Base-by-base conservation (phyloP, 2,329 filamentous ascomycete species). In the Colletotrichum paranaense region DNA sequence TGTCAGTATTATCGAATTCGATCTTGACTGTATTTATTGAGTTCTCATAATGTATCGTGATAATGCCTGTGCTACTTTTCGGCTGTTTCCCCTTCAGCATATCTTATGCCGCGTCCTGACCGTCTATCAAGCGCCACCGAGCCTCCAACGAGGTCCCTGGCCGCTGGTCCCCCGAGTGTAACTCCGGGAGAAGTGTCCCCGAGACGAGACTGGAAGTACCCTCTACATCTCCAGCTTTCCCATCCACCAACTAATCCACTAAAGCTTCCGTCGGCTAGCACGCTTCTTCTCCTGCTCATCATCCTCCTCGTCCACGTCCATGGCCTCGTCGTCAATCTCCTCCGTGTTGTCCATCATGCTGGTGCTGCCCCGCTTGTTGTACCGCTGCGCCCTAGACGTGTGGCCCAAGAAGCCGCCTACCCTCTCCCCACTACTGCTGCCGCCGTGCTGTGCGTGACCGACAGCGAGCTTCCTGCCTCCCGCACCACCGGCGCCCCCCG, bases 251-350 rank as follows among this genome's bases (percentile, higher is more conserved):
- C 4, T 7, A 49, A 49, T n/a, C 28, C 42, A 63, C 60, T 83
- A 90, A 74, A 91, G 83, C 83, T 90, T 91, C 69, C 88, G 84
- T 74, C 88, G 87, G 75, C 85, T 88, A 1, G 85, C 82, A 55
- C 88, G 83, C 79, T 88, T 89, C 83, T 84, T 87, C 74, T 80
- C 84, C 62, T 86, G 86, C 1, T 80, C 80, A 7, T 84, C 82
- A 5, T 87, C 84, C 5, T 86, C 86, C 12, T 88, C 86, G 59
- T 92, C 90, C 32, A 91, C 77, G 63, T 91, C 89, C 86, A 90
- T 89, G 56, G 83, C 86, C 74, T 88, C 87, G 35, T 86, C 86
- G 4, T 85, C 84, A 1, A 83, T 81, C 26, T 83, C 79, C 63
- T 83, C 83, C 57, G 85, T 78, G 62, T 83, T 81, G 60, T 88